Base-by-base conservation (phyloP, 306 rosid species). In the Arachis hypogaea region DNA sequence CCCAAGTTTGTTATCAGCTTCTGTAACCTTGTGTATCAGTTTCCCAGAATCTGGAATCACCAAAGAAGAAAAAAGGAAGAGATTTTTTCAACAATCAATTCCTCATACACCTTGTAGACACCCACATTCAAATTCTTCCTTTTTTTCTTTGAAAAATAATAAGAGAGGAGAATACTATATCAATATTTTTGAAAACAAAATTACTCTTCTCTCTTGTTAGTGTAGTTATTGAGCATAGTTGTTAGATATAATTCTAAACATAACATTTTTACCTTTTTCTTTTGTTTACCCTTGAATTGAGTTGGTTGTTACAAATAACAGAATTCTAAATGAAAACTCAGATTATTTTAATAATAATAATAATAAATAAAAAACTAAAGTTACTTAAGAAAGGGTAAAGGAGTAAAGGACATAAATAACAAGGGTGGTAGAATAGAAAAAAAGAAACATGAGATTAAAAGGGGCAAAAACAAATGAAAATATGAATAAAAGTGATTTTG, bases 1-100 rank as follows among this genome's bases (percentile, higher is more conserved):
- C 68, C 92, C 96, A 50, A 86, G 89, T 58, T 50, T 82, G 77
- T 92, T 88, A 55, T 83, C 86, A 9, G 74, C 76, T 61, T 85
- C 81, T 10, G 76, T 74, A 9, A 92, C 92, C 69, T 66, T 76
- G 77, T 83, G 90, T 7, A 9, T 59, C 69, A 85, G 41, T 33
- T 33, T 33, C 46, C 7, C 46, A 62, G 86, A 69, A 69, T 66
- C 96, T 89, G 84, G 56, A 71, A 80, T 65, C 68, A 76, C 66
- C 74, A 49, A 33, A 33, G 38, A 33, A 33, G 4, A 33, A 33
- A 33, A 33, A 33, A 33, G 28, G 28, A 22, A 22, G 28, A 22
- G 28, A 22, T 33, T 33, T 33, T 33, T 33, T 33, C 0, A 4
- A 33, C 38, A 33, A 33, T 33, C 38, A 33, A 4, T 33, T 33